Evolutionary conservation across 2,329 filamentous ascomycete species (phyloP).

Genomic region (Calycina herbarum): DNA sequence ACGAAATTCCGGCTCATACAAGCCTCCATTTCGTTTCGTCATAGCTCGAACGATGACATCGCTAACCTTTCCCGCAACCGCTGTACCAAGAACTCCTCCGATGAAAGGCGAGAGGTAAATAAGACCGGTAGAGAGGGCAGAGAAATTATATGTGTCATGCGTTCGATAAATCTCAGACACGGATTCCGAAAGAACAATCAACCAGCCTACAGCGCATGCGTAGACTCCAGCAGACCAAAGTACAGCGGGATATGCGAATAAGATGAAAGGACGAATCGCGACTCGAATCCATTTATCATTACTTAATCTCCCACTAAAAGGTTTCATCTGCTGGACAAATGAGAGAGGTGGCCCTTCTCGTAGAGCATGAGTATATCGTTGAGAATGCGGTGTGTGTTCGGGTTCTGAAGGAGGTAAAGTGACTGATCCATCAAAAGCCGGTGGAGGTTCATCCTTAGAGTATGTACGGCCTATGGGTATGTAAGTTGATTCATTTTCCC

Average conservation of each 20-base stretch:
- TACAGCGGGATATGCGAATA: conserved; percentile 84
- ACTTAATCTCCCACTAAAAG: conserved; percentile 76
- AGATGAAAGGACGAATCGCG: conserved; percentile 75
- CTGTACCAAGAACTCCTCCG: conserved; percentile 86
- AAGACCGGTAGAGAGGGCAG: conserved; percentile 75
- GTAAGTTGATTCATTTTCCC: not conserved
- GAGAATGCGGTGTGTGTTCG: conserved; percentile 6
- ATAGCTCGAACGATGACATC: conserved; percentile 82
- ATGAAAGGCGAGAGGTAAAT: conserved; percentile 90
- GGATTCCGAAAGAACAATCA: conserved; percentile 91
- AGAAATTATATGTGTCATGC: conserved; percentile 73
- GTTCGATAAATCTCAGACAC: conserved; percentile 78
- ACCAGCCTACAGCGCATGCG: conserved; percentile 85
- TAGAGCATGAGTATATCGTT: conserved; percentile 68
- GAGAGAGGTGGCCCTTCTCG: conserved; percentile 67
- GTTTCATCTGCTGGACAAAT: conserved; percentile 71
- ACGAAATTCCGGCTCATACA: conserved; percentile 94
- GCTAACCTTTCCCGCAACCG: conserved; percentile 83
- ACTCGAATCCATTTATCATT: conserved; percentile 79
- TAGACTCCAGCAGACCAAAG: conserved; percentile 88
- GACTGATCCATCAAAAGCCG: not conserved
- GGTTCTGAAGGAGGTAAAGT: not conserved
- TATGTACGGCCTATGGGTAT: not conserved
- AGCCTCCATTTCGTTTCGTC: conserved; percentile 81
- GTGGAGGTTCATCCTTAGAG: not conserved